Conservation (phyloP, 371 early-diverging fungal species). For the Syncephalis fuscata region DNA sequence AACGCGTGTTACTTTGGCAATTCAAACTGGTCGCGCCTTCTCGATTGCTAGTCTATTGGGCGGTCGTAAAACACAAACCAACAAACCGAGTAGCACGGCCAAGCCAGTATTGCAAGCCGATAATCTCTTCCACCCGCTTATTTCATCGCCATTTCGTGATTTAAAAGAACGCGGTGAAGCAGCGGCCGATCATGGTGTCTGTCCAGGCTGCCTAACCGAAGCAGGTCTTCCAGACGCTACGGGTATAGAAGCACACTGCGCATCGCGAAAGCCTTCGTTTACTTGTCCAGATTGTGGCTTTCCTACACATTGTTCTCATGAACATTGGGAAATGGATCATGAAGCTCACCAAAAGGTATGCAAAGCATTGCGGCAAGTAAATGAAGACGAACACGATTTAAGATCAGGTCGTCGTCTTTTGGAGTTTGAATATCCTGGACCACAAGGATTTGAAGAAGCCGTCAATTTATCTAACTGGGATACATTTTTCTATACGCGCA, state of each 20-base stretch:
- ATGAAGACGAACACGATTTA: conserved; percentile 74
- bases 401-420: conserved; percentile 56
- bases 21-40: too few species aligned
- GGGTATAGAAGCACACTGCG: neutral
- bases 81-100: neutral
- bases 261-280: conserved; percentile 23
- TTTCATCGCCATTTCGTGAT: conserved; percentile 51
- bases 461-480: conserved; percentile 73
- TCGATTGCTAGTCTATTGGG: neutral
- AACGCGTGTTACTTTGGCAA: too few species aligned
- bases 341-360: conserved; percentile 38
- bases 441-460: conserved; percentile 56
- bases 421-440: conserved; percentile 73
- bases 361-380: conserved; percentile 40
- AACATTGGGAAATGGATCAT: conserved; percentile 47
- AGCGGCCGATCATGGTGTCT: conserved; percentile 47
- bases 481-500: conserved; percentile 63
- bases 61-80: neutral
- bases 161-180: conserved; percentile 47
- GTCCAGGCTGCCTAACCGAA: conserved; percentile 46
- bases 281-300: conserved; percentile 74
- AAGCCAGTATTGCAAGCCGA: conserved; percentile 20
- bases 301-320: conserved; percentile 65
- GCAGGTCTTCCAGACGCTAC: conserved; percentile 2
- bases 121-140: conserved; percentile 51